phyloP scores from a whole-genome alignment of 176 grass and related monocot species.

The Cenchrus fungigraminus region DNA sequence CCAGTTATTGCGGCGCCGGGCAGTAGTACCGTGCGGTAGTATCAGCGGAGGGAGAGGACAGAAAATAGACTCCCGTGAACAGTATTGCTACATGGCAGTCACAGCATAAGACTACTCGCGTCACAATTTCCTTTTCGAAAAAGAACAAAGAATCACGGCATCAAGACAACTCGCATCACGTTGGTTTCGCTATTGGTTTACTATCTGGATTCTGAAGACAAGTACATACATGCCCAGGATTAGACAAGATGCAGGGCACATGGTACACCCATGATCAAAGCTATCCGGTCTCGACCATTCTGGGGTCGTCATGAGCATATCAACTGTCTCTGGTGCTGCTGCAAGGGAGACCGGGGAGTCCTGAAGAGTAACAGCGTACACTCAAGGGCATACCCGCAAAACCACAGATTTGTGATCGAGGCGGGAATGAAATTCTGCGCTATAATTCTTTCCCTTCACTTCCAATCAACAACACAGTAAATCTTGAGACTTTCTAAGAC shows the following conservation, averaged over 20 bases:
- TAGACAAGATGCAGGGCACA: background rate
- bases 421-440: background rate
- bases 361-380: background rate
- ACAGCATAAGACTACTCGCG: too few relatives aligned
- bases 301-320: background rate
- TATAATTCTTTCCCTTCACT: background rate
- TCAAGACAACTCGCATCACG: background rate
- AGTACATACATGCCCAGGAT: background rate
- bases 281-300: background rate
- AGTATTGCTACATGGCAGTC: too few relatives aligned
- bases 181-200: background rate
- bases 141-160: background rate
- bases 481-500: background rate
- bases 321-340: background rate
- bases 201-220: background rate
- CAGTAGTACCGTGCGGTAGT: too few relatives aligned
- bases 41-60: too few relatives aligned
- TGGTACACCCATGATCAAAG: background rate
- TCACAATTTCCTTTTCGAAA: background rate
- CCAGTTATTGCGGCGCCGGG: too few relatives aligned
- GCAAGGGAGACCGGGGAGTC: too few relatives aligned
- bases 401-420: background rate
- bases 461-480: conserved; percentile 12
- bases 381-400: background rate
- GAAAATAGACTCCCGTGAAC: too few relatives aligned